Evolutionary conservation across 2,329 filamentous ascomycete genomes (phyloP).

Genomic region (Botrytis pseudocinerea): DNA sequence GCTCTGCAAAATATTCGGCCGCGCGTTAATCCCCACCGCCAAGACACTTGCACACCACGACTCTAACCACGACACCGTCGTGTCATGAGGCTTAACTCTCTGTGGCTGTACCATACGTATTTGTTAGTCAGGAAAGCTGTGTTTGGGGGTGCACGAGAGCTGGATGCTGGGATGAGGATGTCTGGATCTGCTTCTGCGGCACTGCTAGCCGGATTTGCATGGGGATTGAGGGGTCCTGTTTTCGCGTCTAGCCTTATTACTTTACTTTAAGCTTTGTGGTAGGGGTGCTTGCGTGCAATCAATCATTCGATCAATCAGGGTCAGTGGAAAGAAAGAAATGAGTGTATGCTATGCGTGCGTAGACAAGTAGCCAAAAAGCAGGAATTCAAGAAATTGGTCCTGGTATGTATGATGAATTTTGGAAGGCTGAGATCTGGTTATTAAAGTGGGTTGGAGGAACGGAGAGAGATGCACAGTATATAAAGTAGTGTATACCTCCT

Average conservation of each 20-base stretch:
- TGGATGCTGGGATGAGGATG: neutral
- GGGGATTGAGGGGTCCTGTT: neutral
- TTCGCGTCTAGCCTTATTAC: neutral
- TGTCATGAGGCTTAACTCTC: neutral
- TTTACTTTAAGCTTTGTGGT: neutral
- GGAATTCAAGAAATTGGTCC: neutral
- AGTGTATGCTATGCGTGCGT: neutral
- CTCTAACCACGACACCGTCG: neutral
- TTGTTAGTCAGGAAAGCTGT: neutral
- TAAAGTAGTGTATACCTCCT: neutral
- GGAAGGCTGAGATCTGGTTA: neutral
- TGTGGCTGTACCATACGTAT: neutral
- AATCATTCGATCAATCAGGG: neutral
- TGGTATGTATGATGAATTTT: neutral
- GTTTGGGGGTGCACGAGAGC: too few relatives aligned
- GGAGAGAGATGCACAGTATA: neutral
- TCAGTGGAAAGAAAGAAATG: neutral
- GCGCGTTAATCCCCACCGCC: neutral
- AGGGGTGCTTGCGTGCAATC: too few relatives aligned
- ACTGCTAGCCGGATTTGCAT: neutral
- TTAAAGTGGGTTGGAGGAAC: neutral
- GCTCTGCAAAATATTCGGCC: neutral
- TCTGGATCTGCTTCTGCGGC: neutral
- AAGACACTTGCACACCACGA: neutral
- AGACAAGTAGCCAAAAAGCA: neutral